These are phyloP conservation scores for Penicillium psychrofluorescens DNA, from an alignment of 495 filamentous ascomycete species.

Conservation along the genomic window DNA sequence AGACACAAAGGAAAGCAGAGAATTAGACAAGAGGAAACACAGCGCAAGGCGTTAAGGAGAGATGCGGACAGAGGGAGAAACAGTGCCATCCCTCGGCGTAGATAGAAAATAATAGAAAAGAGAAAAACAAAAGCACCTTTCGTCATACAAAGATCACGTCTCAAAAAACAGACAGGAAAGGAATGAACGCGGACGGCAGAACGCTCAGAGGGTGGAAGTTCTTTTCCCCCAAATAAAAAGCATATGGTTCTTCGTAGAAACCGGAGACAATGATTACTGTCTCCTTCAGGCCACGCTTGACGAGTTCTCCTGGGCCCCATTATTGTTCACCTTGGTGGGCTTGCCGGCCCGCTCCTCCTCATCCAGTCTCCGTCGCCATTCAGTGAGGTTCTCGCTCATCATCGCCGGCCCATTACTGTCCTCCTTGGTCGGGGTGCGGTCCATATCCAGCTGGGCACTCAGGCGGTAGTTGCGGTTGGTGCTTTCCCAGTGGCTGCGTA, in stretches of 20 bases:
- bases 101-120: constrained; percentile 4
- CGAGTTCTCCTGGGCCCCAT: constrained; percentile 16
- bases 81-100: constrained; percentile 3
- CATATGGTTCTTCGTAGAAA: constrained; percentile 6
- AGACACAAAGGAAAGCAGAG: constrained; percentile 6
- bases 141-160: constrained; percentile 17
- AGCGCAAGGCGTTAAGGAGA: not conserved
- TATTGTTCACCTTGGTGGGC: constrained; percentile 12
- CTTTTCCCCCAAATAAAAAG: no score
- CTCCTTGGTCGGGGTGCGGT: constrained; percentile 53
- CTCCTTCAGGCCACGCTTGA: not conserved
- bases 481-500: constrained; percentile 88
- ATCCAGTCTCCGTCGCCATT: constrained; percentile 69
- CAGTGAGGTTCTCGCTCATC: constrained; percentile 62
- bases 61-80: no score
- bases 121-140: constrained; percentile 4
- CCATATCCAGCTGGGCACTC: constrained; percentile 79
- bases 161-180: constrained; percentile 7
- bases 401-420: constrained; percentile 34
- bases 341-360: constrained; percentile 43
- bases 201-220: constrained; percentile 16
- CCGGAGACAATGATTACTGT: no score
- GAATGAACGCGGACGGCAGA: constrained; percentile 1
- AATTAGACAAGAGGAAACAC: not conserved
- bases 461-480: constrained; percentile 91